Evolutionary conservation across 345 rosid genomes (phyloP).

Genomic region (Brassica nigra): DNA sequence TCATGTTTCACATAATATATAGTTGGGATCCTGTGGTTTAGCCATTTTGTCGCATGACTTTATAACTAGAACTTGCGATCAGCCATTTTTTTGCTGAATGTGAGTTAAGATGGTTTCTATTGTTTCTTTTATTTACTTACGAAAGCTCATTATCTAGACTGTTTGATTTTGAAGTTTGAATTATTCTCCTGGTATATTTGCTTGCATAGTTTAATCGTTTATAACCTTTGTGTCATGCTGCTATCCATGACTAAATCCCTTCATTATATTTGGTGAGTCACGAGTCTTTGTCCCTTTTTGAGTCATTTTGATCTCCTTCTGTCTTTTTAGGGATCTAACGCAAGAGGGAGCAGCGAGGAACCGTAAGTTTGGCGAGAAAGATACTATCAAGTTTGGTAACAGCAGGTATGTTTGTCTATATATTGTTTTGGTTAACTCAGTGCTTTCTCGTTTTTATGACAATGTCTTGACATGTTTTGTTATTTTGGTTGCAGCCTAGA

Average conservation of each 20-base stretch:
- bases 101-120: slow-evolving; percentile 7
- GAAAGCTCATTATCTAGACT: slow-evolving; percentile 14
- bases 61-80: not conserved
- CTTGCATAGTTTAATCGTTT: not conserved
- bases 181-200: not conserved
- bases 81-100: slow-evolving; percentile 16
- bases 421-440: slow-evolving; percentile 7
- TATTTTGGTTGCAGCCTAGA: not conserved
- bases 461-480: not conserved
- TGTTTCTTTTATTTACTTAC: not conserved
- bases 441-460: not conserved
- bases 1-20: not conserved
- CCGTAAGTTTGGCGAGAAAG: slow-evolving; percentile 62
- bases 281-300: slow-evolving; percentile 12
- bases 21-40: slow-evolving; percentile 3
- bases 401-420: slow-evolving; percentile 65
- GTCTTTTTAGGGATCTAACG: slow-evolving; percentile 52
- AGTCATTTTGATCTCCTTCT: slow-evolving; percentile 6
- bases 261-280: slow-evolving; percentile 5
- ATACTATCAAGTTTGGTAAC: slow-evolving; percentile 91
- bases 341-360: slow-evolving; percentile 54
- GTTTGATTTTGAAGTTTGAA: not conserved
- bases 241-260: slow-evolving; percentile 6
- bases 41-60: not conserved
- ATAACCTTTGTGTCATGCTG: not conserved